phyloP scores from a whole-genome alignment of 306 rosid genomes.

The Acacia crassicarpa region DNA sequence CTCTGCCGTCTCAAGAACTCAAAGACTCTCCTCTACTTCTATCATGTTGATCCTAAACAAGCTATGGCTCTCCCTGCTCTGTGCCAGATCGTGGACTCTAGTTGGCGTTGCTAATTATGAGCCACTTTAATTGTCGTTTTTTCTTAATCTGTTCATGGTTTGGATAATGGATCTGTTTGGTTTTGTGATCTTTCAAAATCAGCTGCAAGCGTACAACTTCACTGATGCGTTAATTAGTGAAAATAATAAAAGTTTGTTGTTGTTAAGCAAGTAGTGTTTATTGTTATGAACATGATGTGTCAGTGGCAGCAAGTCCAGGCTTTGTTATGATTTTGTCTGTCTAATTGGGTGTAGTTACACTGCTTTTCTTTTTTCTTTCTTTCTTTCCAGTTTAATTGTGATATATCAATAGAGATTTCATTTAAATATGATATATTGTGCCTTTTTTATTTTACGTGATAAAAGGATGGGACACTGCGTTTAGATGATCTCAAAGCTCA shows the following conservation, averaged over 20 bases:
- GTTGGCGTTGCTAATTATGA: slow-evolving; percentile 38
- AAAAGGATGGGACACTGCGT: too few species aligned
- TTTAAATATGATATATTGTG: too few species aligned
- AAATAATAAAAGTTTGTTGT: neutral
- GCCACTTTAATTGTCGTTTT: neutral
- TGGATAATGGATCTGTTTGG: neutral
- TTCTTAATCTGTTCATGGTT: neutral
- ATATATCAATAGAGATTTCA: neutral
- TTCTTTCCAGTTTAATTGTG: neutral
- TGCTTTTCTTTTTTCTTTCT: neutral
- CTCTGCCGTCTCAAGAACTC: slow-evolving; percentile 47
- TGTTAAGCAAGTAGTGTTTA: neutral
- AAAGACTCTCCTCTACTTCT: slow-evolving; percentile 18
- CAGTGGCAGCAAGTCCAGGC: neutral
- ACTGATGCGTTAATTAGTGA: neutral
- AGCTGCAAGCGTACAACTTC: neutral
- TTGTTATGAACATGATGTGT: neutral
- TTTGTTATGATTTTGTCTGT: neutral
- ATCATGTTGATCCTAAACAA: slow-evolving; percentile 42
- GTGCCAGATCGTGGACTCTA: slow-evolving; percentile 38
- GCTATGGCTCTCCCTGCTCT: slow-evolving; percentile 58
- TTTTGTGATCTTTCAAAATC: neutral
- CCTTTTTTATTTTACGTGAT: too few species aligned
- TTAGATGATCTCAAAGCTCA: too few species aligned
- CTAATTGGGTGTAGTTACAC: neutral